Evolutionary conservation across 306 rosid species (phyloP).

Genomic region (Dalbergia cochinchinensis): DNA sequence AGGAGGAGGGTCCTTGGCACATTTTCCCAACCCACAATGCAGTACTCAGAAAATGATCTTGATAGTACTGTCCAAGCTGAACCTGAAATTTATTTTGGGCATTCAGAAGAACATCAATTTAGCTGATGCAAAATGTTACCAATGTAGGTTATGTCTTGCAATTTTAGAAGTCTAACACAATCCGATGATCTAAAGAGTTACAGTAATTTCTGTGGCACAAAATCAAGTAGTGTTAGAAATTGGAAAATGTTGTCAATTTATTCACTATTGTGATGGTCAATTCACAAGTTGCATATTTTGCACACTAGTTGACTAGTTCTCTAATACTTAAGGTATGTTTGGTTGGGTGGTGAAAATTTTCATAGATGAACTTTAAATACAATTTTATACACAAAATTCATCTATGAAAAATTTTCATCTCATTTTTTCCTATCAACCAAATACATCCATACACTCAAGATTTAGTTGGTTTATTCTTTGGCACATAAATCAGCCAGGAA

Average conservation of each 20-base stretch:
- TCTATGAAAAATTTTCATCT: no score
- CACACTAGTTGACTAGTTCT: no score
- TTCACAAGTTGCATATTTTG: no score
- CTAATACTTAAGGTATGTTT: no score
- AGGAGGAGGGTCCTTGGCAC: conserved; percentile 90
- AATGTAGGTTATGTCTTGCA: conserved; percentile 16
- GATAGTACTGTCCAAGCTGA: conserved; percentile 95
- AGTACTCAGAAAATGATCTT: conserved; percentile 86
- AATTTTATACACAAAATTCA: no score
- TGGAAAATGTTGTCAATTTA: neutral
- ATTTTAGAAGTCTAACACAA: neutral
- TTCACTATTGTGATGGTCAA: no score
- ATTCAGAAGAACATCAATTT: conserved; percentile 12
- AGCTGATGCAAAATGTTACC: conserved; percentile 7
- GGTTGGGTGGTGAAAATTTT: no score
- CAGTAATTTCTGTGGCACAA: neutral
- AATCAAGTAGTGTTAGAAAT: neutral
- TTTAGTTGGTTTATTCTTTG: no score
- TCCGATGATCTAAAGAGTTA: neutral
- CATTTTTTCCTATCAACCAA: no score
- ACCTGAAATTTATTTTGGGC: conserved; percentile 53
- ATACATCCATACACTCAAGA: no score
- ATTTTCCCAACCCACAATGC: conserved; percentile 93
- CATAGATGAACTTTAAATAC: no score
- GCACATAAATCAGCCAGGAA: no score